These are phyloP conservation scores for Xylaria polymorpha DNA, from an alignment of 2,329 filamentous ascomycete genomes.

Conservation along the genomic window DNA sequence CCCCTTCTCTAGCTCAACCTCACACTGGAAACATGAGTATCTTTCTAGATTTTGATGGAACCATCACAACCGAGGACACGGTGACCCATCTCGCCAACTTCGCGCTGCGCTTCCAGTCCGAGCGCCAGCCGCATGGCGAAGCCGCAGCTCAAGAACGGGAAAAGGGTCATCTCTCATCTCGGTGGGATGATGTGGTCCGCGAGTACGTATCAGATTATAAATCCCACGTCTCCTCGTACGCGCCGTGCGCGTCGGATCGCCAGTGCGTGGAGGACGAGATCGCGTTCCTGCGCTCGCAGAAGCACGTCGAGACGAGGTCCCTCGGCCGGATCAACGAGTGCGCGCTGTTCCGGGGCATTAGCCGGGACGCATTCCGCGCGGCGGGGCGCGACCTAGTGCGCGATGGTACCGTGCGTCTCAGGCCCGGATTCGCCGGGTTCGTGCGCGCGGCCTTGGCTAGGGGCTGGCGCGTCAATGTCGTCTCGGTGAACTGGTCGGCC, in stretches of 20 bases:
- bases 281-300: conserved; percentile 57
- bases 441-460: conserved; percentile 37
- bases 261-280: conserved; percentile 45
- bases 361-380: conserved; percentile 48
- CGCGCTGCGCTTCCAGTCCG: conserved; percentile 52
- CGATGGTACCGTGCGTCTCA: conserved; percentile 51
- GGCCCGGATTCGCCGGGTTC: conserved; percentile 56
- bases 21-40: conserved; percentile 48
- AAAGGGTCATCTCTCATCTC: conserved; percentile 50
- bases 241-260: conserved; percentile 51
- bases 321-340: conserved; percentile 57
- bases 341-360: conserved; percentile 59
- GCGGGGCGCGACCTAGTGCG: conserved; percentile 55
- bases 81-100: conserved; percentile 60
- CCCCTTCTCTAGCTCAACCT: background rate
- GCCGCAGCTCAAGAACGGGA: background rate
- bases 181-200: conserved; percentile 60
- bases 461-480: conserved; percentile 56
- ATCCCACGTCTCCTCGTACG: conserved; percentile 53
- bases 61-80: conserved; percentile 66
- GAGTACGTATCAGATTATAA: conserved; percentile 59
- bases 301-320: conserved; percentile 59
- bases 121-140: background rate
- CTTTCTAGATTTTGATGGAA: conserved; percentile 70
- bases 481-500: conserved; percentile 65